Conservation (phyloP, 257 asterid species). For the Echium plantagineum region DNA sequence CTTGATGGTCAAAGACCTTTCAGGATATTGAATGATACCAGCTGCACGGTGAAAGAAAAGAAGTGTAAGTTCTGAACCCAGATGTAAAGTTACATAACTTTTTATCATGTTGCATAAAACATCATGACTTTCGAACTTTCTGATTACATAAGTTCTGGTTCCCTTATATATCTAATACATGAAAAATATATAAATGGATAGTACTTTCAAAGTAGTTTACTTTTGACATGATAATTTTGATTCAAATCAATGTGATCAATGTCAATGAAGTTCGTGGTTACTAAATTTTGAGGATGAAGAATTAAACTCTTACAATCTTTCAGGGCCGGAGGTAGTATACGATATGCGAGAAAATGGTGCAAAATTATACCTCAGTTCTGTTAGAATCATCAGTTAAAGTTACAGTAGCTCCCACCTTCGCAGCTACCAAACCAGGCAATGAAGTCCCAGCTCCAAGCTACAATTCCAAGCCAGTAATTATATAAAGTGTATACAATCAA, state of each 20-base stretch:
- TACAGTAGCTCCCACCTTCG: slow-evolving; percentile 78
- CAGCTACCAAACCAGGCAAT: slow-evolving; percentile 90
- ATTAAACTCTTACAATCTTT: no score
- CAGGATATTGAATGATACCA: background rate
- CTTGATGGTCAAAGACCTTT: background rate
- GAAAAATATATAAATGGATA: no score
- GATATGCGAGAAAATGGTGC: background rate
- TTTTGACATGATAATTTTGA: no score
- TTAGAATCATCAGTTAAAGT: slow-evolving; percentile 60
- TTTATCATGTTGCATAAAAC: no score
- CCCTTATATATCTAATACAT: no score
- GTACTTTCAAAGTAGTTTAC: no score
- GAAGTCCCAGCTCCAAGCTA: slow-evolving; percentile 98
- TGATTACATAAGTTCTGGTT: background rate
- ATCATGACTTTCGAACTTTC: background rate
- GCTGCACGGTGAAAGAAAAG: background rate
- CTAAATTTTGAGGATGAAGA: no score
- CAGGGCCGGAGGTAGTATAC: no score
- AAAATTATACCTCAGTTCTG: slow-evolving; percentile 50
- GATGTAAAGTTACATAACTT: background rate
- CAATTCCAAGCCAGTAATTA: slow-evolving; percentile 4
- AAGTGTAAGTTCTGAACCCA: background rate
- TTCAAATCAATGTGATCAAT: no score
- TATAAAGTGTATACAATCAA: background rate
- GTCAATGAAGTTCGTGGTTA: no score